Conservation (phyloP, 202 grass and related monocot genomes). For the Schoenoplectus tabernaemontani region DNA sequence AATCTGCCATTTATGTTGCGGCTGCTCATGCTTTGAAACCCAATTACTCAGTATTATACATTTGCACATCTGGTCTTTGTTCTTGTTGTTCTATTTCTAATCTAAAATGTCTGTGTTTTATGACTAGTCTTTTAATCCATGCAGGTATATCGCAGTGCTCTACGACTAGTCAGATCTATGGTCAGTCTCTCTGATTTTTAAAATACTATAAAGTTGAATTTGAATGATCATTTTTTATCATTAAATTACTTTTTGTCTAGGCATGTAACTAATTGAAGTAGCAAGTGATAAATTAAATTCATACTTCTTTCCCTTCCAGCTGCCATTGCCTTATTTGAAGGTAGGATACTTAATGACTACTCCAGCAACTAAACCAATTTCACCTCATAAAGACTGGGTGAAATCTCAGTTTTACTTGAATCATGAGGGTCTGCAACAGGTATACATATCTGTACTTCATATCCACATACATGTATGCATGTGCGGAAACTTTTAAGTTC, state of each 20-base stretch:
- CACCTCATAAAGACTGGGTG: constrained; percentile 92
- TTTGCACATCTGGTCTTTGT: background rate
- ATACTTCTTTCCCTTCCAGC: constrained; percentile 37
- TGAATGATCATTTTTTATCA: background rate
- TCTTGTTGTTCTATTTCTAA: background rate
- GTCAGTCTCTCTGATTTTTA: constrained; percentile 33
- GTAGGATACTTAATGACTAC: constrained; percentile 80
- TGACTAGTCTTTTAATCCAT: constrained; percentile 20
- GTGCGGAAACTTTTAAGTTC: background rate
- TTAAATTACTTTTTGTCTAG: background rate
- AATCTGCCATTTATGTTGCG: constrained; percentile 97
- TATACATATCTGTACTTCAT: constrained; percentile 22
- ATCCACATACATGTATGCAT: background rate
- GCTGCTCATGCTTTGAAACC: constrained; percentile 95
- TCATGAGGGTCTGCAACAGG: constrained; percentile 86
- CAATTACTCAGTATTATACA: constrained; percentile 66
- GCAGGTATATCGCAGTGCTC: constrained; percentile 93
- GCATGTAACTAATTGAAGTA: background rate
- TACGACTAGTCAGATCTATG: constrained; percentile 82
- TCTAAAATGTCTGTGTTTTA: background rate
- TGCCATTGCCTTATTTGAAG: constrained; percentile 95
- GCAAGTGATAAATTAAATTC: background rate
- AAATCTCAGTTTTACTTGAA: constrained; percentile 88
- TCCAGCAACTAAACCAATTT: constrained; percentile 50
- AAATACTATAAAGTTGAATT: background rate